Conservation (phyloP, 2,329 filamentous ascomycete species). For the Xylariaceae sp. region DNA sequence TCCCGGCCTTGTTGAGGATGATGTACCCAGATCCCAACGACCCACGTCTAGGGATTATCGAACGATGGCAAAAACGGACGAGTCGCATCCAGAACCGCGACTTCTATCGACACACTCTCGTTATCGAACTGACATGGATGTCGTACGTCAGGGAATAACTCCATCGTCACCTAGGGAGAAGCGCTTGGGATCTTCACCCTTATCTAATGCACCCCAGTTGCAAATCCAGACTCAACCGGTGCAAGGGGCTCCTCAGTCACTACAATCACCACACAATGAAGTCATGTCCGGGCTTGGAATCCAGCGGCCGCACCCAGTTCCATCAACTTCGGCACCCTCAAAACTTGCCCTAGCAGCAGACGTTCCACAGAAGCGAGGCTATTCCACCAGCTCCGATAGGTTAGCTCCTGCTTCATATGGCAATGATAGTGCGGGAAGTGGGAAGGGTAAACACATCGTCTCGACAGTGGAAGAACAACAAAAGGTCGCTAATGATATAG, state of each 20-base stretch:
- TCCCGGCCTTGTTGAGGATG: slow-evolving; percentile 74
- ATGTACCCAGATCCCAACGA: slow-evolving; percentile 46
- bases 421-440: slow-evolving; percentile 33
- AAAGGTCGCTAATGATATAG: slow-evolving; percentile 76
- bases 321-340: slow-evolving; percentile 46
- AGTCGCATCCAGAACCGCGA: slow-evolving; percentile 30
- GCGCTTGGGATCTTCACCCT: slow-evolving; percentile 39
- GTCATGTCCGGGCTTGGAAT: slow-evolving; percentile 47
- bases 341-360: slow-evolving; percentile 37
- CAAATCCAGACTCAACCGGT: slow-evolving; percentile 31
- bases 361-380: slow-evolving; percentile 32
- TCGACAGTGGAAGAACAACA: slow-evolving; percentile 51
- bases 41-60: slow-evolving; percentile 34
- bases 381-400: slow-evolving; percentile 39
- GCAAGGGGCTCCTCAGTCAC: slow-evolving; percentile 22
- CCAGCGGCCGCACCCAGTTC: slow-evolving; percentile 42
- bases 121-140: slow-evolving; percentile 36
- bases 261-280: slow-evolving; percentile 44
- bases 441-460: slow-evolving; percentile 31
- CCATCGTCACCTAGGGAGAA: slow-evolving; percentile 41
- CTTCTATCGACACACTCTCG: slow-evolving; percentile 38
- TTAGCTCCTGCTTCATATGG: slow-evolving; percentile 33
- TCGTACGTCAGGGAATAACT: slow-evolving; percentile 32
- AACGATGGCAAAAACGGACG: slow-evolving; percentile 31
- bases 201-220: slow-evolving; percentile 39